phyloP scores from a whole-genome alignment of 2,329 filamentous ascomycete genomes.

The Aspergillus novoparasiticus region DNA sequence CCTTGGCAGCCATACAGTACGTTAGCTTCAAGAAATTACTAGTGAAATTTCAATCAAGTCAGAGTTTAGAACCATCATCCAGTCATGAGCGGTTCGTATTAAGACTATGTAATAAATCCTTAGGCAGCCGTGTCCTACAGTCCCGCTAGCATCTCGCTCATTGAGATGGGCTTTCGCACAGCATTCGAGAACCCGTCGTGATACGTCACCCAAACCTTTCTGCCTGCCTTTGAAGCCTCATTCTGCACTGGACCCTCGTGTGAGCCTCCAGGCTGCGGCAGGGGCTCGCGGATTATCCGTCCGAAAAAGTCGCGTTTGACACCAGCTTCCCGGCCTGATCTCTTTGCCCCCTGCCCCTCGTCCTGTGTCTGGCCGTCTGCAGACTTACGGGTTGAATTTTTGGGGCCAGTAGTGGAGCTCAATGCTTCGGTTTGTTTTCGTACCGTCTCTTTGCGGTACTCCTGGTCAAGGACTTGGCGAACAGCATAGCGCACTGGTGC shows the following conservation, averaged over 20 bases:
- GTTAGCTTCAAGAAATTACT: neutral
- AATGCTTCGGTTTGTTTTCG: constrained; percentile 65
- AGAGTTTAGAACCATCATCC: neutral
- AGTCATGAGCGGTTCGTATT: neutral
- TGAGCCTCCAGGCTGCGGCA: constrained; percentile 38
- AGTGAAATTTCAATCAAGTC: too few species aligned
- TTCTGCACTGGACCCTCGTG: constrained; percentile 27
- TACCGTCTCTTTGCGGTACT: constrained; percentile 73
- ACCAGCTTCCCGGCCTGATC: constrained; percentile 36
- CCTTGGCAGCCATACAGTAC: neutral
- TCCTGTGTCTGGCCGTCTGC: constrained; percentile 36
- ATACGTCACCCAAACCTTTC: constrained; percentile 81
- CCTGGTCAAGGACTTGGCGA: constrained; percentile 88
- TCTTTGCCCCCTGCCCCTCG: constrained; percentile 19
- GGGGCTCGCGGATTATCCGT: constrained; percentile 60
- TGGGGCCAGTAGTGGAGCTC: constrained; percentile 37
- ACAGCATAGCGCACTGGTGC: constrained; percentile 87
- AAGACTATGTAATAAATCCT: neutral
- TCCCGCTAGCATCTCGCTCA: constrained; percentile 71
- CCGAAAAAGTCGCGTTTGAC: constrained; percentile 86
- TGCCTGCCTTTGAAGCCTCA: constrained; percentile 46
- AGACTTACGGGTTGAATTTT: constrained; percentile 26
- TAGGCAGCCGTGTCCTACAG: constrained; percentile 25
- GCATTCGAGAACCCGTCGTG: constrained; percentile 92
- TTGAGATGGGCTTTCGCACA: constrained; percentile 80